A percentile compares a stretch with the other conserved stretches of the same genome.
phyloP scores from a whole-genome alignment of 164 flowering plant genomes.

The Dillenia turbinata region DNA sequence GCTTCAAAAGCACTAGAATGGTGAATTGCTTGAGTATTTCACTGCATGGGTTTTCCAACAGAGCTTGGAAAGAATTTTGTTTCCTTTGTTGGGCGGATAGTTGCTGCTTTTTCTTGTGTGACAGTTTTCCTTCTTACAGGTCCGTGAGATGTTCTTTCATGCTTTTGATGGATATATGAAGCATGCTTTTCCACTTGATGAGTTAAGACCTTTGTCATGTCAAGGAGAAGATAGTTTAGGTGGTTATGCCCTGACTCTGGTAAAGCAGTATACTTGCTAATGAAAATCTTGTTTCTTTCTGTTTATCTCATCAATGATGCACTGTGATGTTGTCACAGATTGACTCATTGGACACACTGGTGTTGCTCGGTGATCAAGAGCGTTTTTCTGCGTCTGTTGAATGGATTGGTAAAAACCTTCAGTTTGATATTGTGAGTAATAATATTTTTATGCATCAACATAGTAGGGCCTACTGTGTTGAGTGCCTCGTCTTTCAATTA shows the following conservation, averaged over 20 bases:
- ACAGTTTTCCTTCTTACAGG: constrained; percentile 32
- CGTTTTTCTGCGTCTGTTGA: constrained; percentile 79
- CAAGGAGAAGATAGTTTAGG: constrained; percentile 90
- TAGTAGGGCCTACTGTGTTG: too few species aligned
- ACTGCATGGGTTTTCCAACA: too few species aligned
- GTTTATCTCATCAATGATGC: background rate
- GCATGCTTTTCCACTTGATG: constrained; percentile 95
- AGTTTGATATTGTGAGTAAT: constrained; percentile 88
- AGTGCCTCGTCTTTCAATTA: too few species aligned
- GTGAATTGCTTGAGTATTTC: too few species aligned
- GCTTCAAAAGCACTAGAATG: too few species aligned
- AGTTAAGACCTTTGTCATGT: constrained; percentile 80
- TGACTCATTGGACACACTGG: constrained; percentile 87
- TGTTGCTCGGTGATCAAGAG: constrained; percentile 77
- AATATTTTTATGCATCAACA: too few species aligned
- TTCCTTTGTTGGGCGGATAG: too few species aligned
- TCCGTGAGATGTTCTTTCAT: constrained; percentile 93
- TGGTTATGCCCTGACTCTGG: constrained; percentile 95
- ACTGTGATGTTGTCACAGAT: constrained; percentile 40
- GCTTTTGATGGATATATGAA: constrained; percentile 93
- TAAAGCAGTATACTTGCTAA: constrained; percentile 19
- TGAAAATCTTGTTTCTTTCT: background rate
- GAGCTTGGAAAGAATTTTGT: too few species aligned
- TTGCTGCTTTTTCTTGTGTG: background rate
- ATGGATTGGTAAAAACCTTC: constrained; percentile 94